Evolutionary conservation across 2,329 filamentous ascomycete genomes (phyloP).

Genomic region (Talaromyces rugulosus): DNA sequence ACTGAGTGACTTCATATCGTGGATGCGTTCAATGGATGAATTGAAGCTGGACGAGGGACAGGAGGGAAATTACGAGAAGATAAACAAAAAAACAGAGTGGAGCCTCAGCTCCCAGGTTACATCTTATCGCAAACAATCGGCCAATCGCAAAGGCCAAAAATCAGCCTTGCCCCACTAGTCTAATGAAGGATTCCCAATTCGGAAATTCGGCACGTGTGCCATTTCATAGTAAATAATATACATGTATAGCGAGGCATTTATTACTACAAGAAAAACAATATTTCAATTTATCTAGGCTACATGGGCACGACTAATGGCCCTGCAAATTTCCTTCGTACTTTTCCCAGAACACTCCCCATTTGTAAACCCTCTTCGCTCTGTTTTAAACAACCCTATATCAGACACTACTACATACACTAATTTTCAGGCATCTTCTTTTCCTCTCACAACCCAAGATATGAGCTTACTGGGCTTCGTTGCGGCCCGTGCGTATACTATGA

Average conservation of each 20-base stretch:
- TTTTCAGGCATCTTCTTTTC: background rate
- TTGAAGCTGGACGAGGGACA: background rate
- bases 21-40: background rate
- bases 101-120: background rate
- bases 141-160: background rate
- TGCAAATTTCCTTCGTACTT: background rate
- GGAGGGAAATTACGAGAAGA: background rate
- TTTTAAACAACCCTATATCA: background rate
- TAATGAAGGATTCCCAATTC: background rate
- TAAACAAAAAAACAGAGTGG: background rate
- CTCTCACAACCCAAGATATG: no score
- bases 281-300: background rate
- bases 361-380: no score
- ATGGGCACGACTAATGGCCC: background rate
- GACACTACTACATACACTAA: background rate
- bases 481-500: background rate
- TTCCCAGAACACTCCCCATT: no score
- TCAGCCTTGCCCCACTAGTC: background rate
- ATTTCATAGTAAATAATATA: no score
- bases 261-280: background rate
- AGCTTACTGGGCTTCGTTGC: background rate
- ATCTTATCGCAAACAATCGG: background rate
- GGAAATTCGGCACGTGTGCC: background rate
- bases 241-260: no score
- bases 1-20: background rate